A percentile compares a stretch with the other conserved stretches of the same genome.
Evolutionary conservation across 306 rosid species (phyloP).

Genomic region (Fragaria ananassa): DNA sequence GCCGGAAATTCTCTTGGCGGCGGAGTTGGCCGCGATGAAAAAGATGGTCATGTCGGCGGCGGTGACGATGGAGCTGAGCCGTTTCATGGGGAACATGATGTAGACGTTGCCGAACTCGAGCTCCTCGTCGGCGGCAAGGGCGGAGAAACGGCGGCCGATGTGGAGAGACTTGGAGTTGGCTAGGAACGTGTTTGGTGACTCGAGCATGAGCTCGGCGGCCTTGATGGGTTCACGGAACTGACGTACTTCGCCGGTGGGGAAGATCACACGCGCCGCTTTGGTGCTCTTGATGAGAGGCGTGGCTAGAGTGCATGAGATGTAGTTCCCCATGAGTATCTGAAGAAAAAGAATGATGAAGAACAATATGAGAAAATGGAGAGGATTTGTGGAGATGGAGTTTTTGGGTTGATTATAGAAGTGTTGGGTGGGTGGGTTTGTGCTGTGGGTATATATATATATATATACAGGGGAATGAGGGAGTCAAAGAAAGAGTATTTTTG

Average conservation of each 20-base stretch:
- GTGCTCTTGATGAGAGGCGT: slow-evolving; percentile 60
- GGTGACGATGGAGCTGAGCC: slow-evolving; percentile 57
- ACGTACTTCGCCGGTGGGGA: slow-evolving; percentile 73
- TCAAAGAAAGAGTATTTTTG: slow-evolving; percentile 2
- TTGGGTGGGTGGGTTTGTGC: slow-evolving; percentile 1
- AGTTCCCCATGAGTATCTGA: slow-evolving; percentile 62
- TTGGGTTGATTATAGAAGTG: not conserved
- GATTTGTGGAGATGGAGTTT: not conserved
- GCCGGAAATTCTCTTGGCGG: slow-evolving; percentile 55
- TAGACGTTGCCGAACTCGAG: slow-evolving; percentile 68
- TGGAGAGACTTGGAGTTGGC: slow-evolving; percentile 60
- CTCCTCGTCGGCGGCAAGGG: slow-evolving; percentile 78
- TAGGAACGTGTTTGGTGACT: slow-evolving; percentile 53
- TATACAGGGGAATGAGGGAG: slow-evolving; percentile 2
- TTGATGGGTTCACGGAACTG: slow-evolving; percentile 52
- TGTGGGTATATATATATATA: slow-evolving; percentile 2
- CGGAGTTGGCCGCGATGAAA: slow-evolving; percentile 76
- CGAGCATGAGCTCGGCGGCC: slow-evolving; percentile 92
- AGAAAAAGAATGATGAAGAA: not conserved
- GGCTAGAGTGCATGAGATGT: slow-evolving; percentile 61
- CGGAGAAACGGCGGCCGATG: slow-evolving; percentile 63
- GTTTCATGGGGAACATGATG: slow-evolving; percentile 70
- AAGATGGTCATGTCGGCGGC: slow-evolving; percentile 70
- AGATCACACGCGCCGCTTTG: slow-evolving; percentile 57
- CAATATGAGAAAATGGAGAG: not conserved